These are phyloP conservation scores for Pulicaria dysenterica DNA, from an alignment of 129 eudicot species.

Conservation along the genomic window DNA sequence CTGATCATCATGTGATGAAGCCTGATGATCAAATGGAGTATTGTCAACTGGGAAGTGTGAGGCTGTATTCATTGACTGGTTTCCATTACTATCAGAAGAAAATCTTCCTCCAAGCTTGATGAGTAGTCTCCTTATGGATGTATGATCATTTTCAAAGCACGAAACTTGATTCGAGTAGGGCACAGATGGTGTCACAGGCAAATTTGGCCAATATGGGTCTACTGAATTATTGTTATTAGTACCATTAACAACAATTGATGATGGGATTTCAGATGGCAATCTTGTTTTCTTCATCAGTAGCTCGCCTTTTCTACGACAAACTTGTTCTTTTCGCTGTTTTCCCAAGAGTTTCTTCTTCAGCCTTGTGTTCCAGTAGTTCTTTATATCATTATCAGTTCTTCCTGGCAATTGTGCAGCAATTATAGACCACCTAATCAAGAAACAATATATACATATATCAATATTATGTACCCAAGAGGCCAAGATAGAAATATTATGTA, in stretches of 20 bases:
- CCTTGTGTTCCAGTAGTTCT: conserved; percentile 92
- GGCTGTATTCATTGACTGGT: conserved; percentile 16
- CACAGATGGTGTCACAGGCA: conserved; percentile 40
- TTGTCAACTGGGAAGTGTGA: conserved; percentile 27
- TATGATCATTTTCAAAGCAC: conserved; percentile 46
- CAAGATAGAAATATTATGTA: too few relatives aligned
- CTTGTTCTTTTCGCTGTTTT: conserved; percentile 62
- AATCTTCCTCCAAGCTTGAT: conserved; percentile 74
- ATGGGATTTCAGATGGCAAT: conserved; percentile 41
- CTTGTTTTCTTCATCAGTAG: conserved; percentile 42
- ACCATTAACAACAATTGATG: conserved; percentile 34
- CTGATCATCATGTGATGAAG: conserved; percentile 21
- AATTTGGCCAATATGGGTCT: conserved; percentile 50
- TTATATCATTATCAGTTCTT: conserved; percentile 86
- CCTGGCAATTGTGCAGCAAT: conserved; percentile 92
- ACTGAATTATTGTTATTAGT: conserved; percentile 16
- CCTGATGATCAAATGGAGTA: conserved; percentile 17
- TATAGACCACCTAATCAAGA: conserved; percentile 75
- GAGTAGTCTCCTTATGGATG: conserved; percentile 60
- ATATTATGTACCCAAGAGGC: neutral
- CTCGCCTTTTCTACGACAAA: conserved; percentile 37
- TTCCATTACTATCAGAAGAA: conserved; percentile 34
- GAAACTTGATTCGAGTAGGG: conserved; percentile 50
- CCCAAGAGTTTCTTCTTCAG: conserved; percentile 81
- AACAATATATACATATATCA: neutral